Evolutionary conservation across 352 stramenopile genomes (phyloP).

Genomic region (Globisporangium okanoganense): DNA sequence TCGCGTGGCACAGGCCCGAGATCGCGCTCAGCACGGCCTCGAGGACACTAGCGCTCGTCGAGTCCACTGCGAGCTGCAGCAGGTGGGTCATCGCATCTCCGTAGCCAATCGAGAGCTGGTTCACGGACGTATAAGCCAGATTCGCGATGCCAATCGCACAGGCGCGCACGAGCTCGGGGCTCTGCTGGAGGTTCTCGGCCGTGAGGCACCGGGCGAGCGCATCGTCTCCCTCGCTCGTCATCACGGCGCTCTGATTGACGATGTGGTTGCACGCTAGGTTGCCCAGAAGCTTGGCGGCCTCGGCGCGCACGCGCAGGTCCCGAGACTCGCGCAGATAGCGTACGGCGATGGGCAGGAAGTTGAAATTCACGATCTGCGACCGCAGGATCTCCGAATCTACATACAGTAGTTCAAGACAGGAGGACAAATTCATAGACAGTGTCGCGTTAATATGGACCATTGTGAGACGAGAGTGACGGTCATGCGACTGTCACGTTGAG

Average conservation of each 20-base stretch:
- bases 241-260: slow-evolving; percentile 64
- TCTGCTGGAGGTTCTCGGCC: slow-evolving; percentile 28
- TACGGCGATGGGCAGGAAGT: slow-evolving; percentile 40
- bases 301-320: slow-evolving; percentile 32
- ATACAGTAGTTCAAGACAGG: not conserved
- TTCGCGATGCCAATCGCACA: slow-evolving; percentile 59
- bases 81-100: slow-evolving; percentile 56
- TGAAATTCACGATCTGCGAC: slow-evolving; percentile 62
- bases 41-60: slow-evolving; percentile 31
- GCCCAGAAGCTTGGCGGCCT: slow-evolving; percentile 60
- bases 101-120: slow-evolving; percentile 75
- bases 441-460: not conserved
- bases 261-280: slow-evolving; percentile 68
- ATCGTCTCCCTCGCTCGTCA: slow-evolving; percentile 54
- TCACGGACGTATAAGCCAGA: slow-evolving; percentile 61
- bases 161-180: slow-evolving; percentile 33
- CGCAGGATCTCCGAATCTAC: slow-evolving; percentile 71
- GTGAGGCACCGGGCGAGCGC: slow-evolving; percentile 30
- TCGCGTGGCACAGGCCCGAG: slow-evolving; percentile 55
- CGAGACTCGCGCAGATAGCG: slow-evolving; percentile 45
- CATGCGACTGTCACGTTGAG: not conserved
- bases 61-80: slow-evolving; percentile 61
- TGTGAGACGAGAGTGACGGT: not conserved
- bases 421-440: not conserved
- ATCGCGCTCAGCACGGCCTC: slow-evolving; percentile 46